Conservation (phyloP, 169 alveolate genomes). For the Perkinsus olseni region DNA sequence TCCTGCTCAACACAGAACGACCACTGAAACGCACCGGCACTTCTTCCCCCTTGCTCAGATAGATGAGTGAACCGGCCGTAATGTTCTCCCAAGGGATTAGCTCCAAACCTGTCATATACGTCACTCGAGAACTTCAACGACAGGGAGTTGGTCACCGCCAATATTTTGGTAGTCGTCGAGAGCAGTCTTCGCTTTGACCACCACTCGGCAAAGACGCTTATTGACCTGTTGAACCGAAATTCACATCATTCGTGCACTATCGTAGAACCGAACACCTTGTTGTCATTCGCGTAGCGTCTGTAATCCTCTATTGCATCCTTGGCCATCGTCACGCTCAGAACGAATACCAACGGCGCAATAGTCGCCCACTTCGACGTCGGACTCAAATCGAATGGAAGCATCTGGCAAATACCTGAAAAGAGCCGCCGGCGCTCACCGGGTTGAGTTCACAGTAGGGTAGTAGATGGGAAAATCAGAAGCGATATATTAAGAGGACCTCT, state of each 20-base stretch:
- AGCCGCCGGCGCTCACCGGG: too few species aligned
- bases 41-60: conserved; percentile 11
- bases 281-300: conserved; percentile 49
- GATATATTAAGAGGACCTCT: too few species aligned
- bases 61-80: conserved; percentile 37
- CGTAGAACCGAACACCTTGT: not conserved
- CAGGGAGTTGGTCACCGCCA: not conserved
- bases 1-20: too few species aligned
- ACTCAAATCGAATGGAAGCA: conserved; percentile 28
- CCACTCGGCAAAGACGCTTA: not conserved
- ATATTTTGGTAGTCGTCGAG: not conserved
- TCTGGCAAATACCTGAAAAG: conserved; percentile 38
- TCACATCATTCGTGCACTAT: too few species aligned
- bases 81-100: conserved; percentile 23
- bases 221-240: not conserved
- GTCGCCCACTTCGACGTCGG: conserved; percentile 37
- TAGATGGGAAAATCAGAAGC: too few species aligned
- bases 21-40: not conserved
- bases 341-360: conserved; percentile 43
- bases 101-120: not conserved
- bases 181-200: not conserved
- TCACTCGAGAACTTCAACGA: not conserved
- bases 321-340: conserved; percentile 58
- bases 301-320: conserved; percentile 67
- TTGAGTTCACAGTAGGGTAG: too few species aligned